Conservation (phyloP, 2,329 filamentous ascomycete species). For the Aaosphaeria arxii region DNA sequence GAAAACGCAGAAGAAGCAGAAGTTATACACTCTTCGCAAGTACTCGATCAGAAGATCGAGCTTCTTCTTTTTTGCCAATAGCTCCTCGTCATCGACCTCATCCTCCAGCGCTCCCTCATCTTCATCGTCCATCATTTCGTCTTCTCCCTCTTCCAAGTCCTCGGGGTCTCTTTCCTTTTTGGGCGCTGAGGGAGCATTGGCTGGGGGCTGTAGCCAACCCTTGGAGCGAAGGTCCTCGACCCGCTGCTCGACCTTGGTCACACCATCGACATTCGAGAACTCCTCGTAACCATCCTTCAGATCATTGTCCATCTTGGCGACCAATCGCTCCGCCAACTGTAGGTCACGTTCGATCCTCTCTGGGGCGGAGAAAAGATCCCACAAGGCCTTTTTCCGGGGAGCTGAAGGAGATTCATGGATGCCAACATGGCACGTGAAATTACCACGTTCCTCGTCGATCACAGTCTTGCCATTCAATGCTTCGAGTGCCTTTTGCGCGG, state of each 20-base stretch:
- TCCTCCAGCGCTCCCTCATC: slow-evolving; percentile 66
- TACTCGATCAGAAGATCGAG: slow-evolving; percentile 96
- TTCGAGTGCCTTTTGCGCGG: slow-evolving; percentile 82
- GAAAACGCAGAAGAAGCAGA: slow-evolving; percentile 99
- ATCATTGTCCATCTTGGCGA: slow-evolving; percentile 80
- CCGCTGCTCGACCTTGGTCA: slow-evolving; percentile 77
- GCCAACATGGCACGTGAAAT: slow-evolving; percentile 96
- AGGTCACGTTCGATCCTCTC: slow-evolving; percentile 92
- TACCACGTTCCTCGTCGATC: slow-evolving; percentile 86
- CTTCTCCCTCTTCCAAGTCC: slow-evolving; percentile 75
- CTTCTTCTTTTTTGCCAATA: slow-evolving; percentile 92
- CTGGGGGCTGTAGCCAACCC: slow-evolving; percentile 70
- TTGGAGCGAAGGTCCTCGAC: slow-evolving; percentile 77
- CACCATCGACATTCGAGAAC: slow-evolving; percentile 55
- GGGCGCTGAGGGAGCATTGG: slow-evolving; percentile 47
- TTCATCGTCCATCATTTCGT: slow-evolving; percentile 57
- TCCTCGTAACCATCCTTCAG: slow-evolving; percentile 66
- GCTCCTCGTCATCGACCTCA: slow-evolving; percentile 84
- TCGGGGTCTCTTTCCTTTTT: slow-evolving; percentile 64
- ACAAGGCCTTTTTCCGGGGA: slow-evolving; percentile 89
- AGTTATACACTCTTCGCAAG: slow-evolving; percentile 92
- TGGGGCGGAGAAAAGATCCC: slow-evolving; percentile 93
- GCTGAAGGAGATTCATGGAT: slow-evolving; percentile 86
- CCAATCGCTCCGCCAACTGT: slow-evolving; percentile 74
- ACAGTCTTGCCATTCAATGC: slow-evolving; percentile 98